Conservation (phyloP, 164 flowering plant species). For the Protea cynaroides region DNA sequence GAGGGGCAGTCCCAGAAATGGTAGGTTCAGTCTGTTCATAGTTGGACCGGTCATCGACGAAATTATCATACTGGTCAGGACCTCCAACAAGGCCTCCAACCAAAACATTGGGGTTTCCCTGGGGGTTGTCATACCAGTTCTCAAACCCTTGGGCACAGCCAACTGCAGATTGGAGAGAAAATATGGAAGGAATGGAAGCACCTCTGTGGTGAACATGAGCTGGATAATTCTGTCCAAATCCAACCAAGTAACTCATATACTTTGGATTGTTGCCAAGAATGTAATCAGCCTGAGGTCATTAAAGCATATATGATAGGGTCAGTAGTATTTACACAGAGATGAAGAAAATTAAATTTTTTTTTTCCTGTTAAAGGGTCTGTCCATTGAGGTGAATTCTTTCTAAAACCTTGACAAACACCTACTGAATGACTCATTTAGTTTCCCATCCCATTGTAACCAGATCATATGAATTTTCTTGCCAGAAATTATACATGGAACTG, state of each 20-base stretch:
- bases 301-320: neutral
- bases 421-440: neutral
- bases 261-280: conserved; percentile 85
- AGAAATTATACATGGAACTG: too few relatives aligned
- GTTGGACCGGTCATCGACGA: conserved; percentile 48
- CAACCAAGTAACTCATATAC: conserved; percentile 74
- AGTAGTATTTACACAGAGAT: neutral
- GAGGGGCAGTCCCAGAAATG: conserved; percentile 57
- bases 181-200: conserved; percentile 57
- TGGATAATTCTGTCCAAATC: conserved; percentile 64
- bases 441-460: too few relatives aligned
- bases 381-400: neutral
- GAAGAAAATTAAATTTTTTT: neutral
- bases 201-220: conserved; percentile 74
- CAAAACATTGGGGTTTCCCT: conserved; percentile 64
- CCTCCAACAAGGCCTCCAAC: conserved; percentile 87
- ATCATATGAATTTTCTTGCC: too few relatives aligned
- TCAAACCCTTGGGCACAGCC: conserved; percentile 78
- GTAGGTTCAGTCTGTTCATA: conserved; percentile 82
- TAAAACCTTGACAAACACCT: neutral
- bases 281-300: conserved; percentile 60
- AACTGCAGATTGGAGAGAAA: conserved; percentile 22
- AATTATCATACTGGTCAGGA: conserved; percentile 60
- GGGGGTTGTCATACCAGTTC: conserved; percentile 45
- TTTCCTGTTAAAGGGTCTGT: neutral